These are phyloP conservation scores for Capsicum rhomboideum DNA, from an alignment of 257 asterid species.

Conservation along the genomic window DNA sequence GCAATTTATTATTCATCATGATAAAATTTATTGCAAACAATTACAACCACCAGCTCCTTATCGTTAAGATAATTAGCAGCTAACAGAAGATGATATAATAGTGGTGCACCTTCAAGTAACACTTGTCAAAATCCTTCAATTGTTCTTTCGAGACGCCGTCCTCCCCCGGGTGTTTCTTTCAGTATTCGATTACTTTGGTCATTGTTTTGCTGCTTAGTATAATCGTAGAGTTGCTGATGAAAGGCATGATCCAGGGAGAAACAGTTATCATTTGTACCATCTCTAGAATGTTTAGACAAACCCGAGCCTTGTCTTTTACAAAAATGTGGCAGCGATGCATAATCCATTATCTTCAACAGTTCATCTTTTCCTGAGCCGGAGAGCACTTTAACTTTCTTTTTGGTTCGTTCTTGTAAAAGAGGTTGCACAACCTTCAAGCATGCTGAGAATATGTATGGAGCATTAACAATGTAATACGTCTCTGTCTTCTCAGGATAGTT, in stretches of 20 bases:
- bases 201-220: slow-evolving; percentile 39
- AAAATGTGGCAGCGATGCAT: slow-evolving; percentile 84
- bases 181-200: too few species aligned
- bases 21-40: too few species aligned
- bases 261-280: slow-evolving; percentile 44
- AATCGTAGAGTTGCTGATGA: slow-evolving; percentile 63
- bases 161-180: too few species aligned
- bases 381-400: slow-evolving; percentile 33
- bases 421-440: slow-evolving; percentile 98
- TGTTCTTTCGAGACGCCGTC: too few species aligned
- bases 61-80: too few species aligned
- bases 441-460: slow-evolving; percentile 90
- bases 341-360: slow-evolving; percentile 66
- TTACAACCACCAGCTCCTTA: too few species aligned
- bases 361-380: slow-evolving; percentile 34
- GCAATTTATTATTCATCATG: too few species aligned
- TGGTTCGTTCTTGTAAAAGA: slow-evolving; percentile 76
- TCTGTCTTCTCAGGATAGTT: slow-evolving; percentile 94
- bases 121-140: too few species aligned
- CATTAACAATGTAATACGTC: slow-evolving; percentile 80
- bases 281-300: slow-evolving; percentile 40
- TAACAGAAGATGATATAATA: too few species aligned
- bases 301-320: slow-evolving; percentile 77
- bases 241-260: slow-evolving; percentile 67
- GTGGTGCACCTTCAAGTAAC: too few species aligned